Evolutionary conservation across 345 rosid genomes (phyloP), one percentile per base, ranked within the genome.

Genomic region (Crucihimalaya himalaica): DNA sequence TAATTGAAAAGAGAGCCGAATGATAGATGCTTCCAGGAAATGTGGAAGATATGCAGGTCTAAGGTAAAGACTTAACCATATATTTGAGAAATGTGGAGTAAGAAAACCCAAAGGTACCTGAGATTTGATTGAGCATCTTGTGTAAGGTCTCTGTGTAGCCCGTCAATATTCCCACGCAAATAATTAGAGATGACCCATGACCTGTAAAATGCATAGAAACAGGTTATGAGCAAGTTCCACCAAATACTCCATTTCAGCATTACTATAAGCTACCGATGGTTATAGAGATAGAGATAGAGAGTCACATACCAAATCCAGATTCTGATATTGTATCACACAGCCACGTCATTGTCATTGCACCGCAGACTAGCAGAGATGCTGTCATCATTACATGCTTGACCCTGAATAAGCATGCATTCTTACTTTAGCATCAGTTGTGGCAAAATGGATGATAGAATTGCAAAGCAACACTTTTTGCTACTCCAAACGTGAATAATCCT

Each of bases 341-440:
- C 98, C 98, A 94, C 12, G 97, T 88, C 86, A 84, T 83, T 21
- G 93, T 84, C 97, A 91, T 91, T 58, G 98, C 98, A 78, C 97
- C 97, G 62, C 89, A 94, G 62, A 89, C 97, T 82, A 94, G 81
- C n/a, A 94, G 72, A 56, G 87, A 14, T 19, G 93, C 71, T 61
- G 97, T 94, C 79, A 88, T 76, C 86, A 87, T 79, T 70, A 91
- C 89, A 83, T 89, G 98, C 84, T 91, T 94, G 64, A 82, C 82
- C 84, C 98, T 89, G 85, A 69, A 81, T 62, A 78, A 66, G 23
- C 72, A 68, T 18, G 21, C 12, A 48, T 42, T 37, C 55, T 50
- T 11, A 62, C 34, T 55, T 27, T 34, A 61, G 62, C 29, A 68
- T 61, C 57, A 53, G 37, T 23, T 29, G 47, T 39, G 15, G 18